Evolutionary conservation across 768 basidiomycete genomes (phyloP).

Genomic region (Collybiopsis luxurians): DNA sequence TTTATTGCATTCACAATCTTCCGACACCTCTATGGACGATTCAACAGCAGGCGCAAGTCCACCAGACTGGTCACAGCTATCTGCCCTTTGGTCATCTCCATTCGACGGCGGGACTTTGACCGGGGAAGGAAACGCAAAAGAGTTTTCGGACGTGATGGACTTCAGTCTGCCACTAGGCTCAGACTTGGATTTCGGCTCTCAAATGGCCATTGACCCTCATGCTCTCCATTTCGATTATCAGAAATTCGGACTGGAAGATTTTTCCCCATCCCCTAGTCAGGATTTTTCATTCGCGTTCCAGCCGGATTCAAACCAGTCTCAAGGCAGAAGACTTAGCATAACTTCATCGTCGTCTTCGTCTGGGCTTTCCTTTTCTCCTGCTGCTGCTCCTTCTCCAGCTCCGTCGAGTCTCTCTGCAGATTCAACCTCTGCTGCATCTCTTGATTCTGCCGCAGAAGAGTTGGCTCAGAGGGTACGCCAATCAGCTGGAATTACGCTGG

Average conservation of each 20-base stretch:
- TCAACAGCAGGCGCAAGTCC: constrained; percentile 26
- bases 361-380: constrained; percentile 51
- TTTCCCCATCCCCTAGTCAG: constrained; percentile 8
- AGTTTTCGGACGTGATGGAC: constrained; percentile 38
- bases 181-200: constrained; percentile 62
- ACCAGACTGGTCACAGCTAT: constrained; percentile 55
- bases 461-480: constrained; percentile 49
- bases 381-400: constrained; percentile 34
- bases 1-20: constrained; percentile 40
- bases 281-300: constrained; percentile 45
- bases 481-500: constrained; percentile 55
- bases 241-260: constrained; percentile 15
- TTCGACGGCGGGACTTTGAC: constrained; percentile 12
- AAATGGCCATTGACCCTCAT: constrained; percentile 63
- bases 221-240: constrained; percentile 48
- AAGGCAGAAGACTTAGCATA: constrained; percentile 45
- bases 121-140: constrained; percentile 24
- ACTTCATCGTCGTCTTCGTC: constrained; percentile 56
- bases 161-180: constrained; percentile 43
- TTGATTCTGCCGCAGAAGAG: constrained; percentile 29
- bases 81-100: constrained; percentile 43
- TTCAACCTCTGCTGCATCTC: constrained; percentile 13
- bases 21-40: constrained; percentile 35
- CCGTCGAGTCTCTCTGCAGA: constrained; percentile 18
- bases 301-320: constrained; percentile 25